Evolutionary conservation across 2,329 filamentous ascomycete genomes (phyloP).

Genomic region (Exophiala xenobiotica): DNA sequence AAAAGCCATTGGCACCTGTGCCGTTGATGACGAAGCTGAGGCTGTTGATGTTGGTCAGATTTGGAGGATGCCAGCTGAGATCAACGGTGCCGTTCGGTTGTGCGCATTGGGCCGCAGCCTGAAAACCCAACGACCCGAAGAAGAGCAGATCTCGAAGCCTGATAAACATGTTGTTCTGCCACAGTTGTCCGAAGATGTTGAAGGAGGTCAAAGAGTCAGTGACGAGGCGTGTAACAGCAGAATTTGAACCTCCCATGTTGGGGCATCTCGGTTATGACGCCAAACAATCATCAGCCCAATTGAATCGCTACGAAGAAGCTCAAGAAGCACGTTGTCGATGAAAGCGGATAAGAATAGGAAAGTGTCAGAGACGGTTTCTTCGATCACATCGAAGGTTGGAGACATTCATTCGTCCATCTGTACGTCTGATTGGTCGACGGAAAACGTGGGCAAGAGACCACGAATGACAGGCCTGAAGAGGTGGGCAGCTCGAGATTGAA

Average conservation of each 20-base stretch:
- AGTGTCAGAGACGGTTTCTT: background rate
- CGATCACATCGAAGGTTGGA: background rate
- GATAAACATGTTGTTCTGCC: conserved; percentile 12
- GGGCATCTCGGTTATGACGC: conserved; percentile 2
- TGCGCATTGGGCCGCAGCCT: conserved; percentile 10
- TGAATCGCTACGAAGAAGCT: background rate
- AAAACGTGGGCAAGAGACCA: background rate
- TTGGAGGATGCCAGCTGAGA: conserved; percentile 60
- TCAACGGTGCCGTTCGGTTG: conserved; percentile 34
- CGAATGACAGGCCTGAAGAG: background rate
- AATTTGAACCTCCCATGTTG: conserved; percentile 6
- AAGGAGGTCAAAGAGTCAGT: conserved; percentile 11
- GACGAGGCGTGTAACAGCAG: conserved; percentile 4
- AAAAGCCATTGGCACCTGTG: conserved; percentile 70
- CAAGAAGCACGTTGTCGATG: background rate
- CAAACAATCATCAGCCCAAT: background rate
- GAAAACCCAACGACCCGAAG: conserved; percentile 4
- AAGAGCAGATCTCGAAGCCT: conserved; percentile 10
- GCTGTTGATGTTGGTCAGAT: conserved; percentile 59
- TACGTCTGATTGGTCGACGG: background rate
- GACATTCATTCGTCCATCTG: background rate
- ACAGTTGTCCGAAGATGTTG: conserved; percentile 10
- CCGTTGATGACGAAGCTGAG: conserved; percentile 58
- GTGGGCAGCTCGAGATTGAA: no score
- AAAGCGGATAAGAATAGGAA: conserved; percentile 1